Conservation (phyloP, 2,329 filamentous ascomycete species). For the Fonsecaea erecta region DNA sequence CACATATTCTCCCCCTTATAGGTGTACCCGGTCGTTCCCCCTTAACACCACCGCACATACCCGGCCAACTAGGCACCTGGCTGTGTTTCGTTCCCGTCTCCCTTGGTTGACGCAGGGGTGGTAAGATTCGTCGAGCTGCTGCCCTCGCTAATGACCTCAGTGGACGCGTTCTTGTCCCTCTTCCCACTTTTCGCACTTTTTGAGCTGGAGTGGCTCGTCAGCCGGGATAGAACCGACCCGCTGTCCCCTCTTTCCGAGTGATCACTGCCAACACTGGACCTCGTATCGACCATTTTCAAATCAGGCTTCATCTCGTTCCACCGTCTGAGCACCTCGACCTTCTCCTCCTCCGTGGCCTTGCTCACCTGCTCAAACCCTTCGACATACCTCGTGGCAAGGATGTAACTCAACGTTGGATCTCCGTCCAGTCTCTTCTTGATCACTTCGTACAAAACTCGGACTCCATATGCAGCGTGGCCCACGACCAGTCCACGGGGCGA, state of each 20-base stretch:
- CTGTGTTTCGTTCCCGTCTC: background rate
- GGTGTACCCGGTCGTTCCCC: background rate
- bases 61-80: background rate
- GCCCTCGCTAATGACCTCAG: background rate
- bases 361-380: slow-evolving; percentile 39
- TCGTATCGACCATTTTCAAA: slow-evolving; percentile 8
- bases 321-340: slow-evolving; percentile 35
- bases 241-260: background rate
- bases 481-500: slow-evolving; percentile 60
- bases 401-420: slow-evolving; percentile 38
- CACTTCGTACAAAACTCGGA: slow-evolving; percentile 37
- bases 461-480: slow-evolving; percentile 33
- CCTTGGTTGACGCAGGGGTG: background rate
- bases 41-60: background rate
- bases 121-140: background rate
- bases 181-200: background rate
- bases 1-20: background rate
- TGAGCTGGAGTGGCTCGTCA: slow-evolving; percentile 10
- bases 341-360: slow-evolving; percentile 36
- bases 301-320: slow-evolving; percentile 37
- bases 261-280: background rate
- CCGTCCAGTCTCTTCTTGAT: slow-evolving; percentile 36
- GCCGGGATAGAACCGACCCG: background rate
- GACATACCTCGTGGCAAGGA: slow-evolving; percentile 39
- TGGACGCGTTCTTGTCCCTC: background rate